Evolutionary conservation across 345 rosid species (phyloP).

Genomic region (Dovyalis caffra): DNA sequence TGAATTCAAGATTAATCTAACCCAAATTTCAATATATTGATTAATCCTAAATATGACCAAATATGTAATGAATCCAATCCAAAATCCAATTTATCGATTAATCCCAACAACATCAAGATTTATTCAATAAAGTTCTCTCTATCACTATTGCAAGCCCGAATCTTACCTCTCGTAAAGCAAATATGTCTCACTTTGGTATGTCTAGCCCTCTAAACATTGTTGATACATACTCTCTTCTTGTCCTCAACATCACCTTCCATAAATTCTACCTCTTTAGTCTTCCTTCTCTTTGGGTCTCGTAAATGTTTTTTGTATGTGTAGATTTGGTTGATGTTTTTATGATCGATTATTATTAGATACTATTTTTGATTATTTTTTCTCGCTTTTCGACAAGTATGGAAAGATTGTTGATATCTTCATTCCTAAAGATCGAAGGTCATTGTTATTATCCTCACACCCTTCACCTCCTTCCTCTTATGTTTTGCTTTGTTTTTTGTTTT

Average conservation of each 20-base stretch:
- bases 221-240: slow-evolving; percentile 66
- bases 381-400: slow-evolving; percentile 83
- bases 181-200: slow-evolving; percentile 79
- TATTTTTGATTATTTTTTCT: slow-evolving; percentile 76
- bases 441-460: neutral
- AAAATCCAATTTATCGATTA: too few relatives aligned
- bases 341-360: too few relatives aligned
- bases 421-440: slow-evolving; percentile 80
- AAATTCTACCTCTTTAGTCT: slow-evolving; percentile 9
- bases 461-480: neutral
- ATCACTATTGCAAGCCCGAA: slow-evolving; percentile 16
- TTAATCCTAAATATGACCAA: too few relatives aligned
- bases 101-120: too few relatives aligned
- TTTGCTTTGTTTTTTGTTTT: neutral
- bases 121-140: neutral
- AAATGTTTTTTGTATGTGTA: neutral
- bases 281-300: neutral
- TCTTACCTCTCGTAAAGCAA: neutral
- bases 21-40: too few relatives aligned
- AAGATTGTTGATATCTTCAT: slow-evolving; percentile 83
- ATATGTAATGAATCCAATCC: too few relatives aligned
- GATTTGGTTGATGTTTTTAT: slow-evolving; percentile 4
- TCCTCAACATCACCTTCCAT: slow-evolving; percentile 89
- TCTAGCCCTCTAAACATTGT: slow-evolving; percentile 73
- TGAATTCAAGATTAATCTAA: too few relatives aligned